phyloP scores from a whole-genome alignment of 177 flowering plant genomes.

The Telopea speciosissima region DNA sequence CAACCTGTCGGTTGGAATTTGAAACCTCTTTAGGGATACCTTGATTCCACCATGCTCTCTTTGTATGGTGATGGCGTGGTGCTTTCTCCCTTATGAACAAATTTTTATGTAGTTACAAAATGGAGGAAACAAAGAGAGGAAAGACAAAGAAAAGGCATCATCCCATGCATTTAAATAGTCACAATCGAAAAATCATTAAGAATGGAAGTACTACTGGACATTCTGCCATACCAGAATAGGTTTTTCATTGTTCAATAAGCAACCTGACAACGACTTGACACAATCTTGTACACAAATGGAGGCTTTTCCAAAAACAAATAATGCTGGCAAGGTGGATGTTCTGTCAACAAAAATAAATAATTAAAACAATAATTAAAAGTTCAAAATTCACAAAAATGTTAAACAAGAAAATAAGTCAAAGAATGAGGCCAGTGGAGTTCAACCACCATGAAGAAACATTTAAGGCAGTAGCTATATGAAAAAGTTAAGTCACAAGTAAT shows the following conservation, averaged over 20 bases:
- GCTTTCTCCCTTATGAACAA: too few species aligned
- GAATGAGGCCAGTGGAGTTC: background rate
- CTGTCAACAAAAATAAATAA: conserved; percentile 29
- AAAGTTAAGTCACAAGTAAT: background rate
- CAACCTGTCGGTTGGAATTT: too few species aligned
- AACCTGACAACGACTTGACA: conserved; percentile 35
- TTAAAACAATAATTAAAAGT: background rate
- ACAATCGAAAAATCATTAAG: background rate
- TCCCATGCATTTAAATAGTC: too few species aligned
- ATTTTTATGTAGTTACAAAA: too few species aligned
- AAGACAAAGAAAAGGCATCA: too few species aligned
- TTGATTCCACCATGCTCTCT: too few species aligned
- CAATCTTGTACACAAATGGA: conserved; percentile 40
- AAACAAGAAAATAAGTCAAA: background rate
- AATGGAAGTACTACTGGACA: background rate
- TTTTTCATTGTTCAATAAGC: conserved; percentile 34
- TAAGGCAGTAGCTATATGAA: background rate
- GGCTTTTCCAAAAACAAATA: conserved; percentile 79
- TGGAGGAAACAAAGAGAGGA: too few species aligned
- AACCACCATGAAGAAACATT: background rate
- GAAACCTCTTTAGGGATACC: too few species aligned
- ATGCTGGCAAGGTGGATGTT: conserved; percentile 81
- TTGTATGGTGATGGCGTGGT: too few species aligned
- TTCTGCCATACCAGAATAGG: conserved; percentile 53
- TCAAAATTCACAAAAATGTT: background rate